These are phyloP conservation scores for Chlorociboria aeruginascens DNA, from an alignment of 495 filamentous ascomycete species.

Conservation along the genomic window DNA sequence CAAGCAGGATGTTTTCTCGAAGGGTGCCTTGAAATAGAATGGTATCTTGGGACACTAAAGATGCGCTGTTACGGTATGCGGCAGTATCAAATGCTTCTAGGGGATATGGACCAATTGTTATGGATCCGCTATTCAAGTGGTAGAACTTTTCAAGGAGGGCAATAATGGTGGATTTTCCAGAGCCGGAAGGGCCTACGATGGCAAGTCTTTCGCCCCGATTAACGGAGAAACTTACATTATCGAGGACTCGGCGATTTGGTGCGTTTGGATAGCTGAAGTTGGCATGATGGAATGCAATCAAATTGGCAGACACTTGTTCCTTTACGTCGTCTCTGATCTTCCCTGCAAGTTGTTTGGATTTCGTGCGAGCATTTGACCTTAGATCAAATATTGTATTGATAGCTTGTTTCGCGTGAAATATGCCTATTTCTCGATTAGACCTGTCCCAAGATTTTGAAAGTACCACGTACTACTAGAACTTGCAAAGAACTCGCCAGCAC, in stretches of 20 bases:
- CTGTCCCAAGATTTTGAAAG: too few species aligned
- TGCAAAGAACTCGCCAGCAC: not conserved
- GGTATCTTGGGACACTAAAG: conserved; percentile 44
- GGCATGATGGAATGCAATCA: too few species aligned
- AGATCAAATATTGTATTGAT: not conserved
- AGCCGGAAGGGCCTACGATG: conserved; percentile 48
- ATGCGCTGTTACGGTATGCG: conserved; percentile 37
- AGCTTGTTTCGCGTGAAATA: not conserved
- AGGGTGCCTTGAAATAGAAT: conserved; percentile 42
- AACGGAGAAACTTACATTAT: conserved; percentile 40
- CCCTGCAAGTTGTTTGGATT: too few species aligned
- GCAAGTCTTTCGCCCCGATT: conserved; percentile 44
- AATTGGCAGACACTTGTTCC: too few species aligned
- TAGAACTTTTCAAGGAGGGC: conserved; percentile 49
- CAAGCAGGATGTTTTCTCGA: conserved; percentile 42
- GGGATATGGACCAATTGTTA: conserved; percentile 31
- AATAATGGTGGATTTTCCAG: conserved; percentile 51
- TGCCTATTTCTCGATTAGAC: not conserved
- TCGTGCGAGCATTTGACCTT: not conserved
- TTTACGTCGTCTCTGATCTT: too few species aligned
- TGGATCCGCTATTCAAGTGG: conserved; percentile 28
- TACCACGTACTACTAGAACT: too few species aligned
- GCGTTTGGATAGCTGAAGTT: conserved; percentile 19
- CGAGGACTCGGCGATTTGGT: conserved; percentile 39
- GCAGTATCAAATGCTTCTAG: conserved; percentile 30